Conservation (phyloP, 345 rosid genomes). For the Gossypioides kirkii region DNA sequence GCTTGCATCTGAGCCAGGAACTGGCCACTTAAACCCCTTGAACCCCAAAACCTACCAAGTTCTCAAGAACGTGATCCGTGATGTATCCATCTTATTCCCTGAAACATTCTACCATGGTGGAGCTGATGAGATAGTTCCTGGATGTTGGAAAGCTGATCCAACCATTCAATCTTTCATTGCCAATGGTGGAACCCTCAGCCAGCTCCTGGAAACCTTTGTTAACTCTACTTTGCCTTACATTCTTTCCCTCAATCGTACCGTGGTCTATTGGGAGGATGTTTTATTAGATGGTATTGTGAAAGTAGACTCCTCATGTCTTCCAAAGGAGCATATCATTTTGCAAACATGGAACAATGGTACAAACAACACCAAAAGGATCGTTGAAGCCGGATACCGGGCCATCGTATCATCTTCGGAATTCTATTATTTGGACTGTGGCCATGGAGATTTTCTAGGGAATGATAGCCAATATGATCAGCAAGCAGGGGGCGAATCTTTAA, state of each 20-base stretch:
- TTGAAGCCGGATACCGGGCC: conserved; percentile 61
- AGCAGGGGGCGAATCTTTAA: background rate
- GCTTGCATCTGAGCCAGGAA: conserved; percentile 76
- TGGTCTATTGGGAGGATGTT: conserved; percentile 84
- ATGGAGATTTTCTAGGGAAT: conserved; percentile 66
- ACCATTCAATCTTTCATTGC: conserved; percentile 51
- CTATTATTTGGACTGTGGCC: conserved; percentile 88
- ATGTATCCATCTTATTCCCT: conserved; percentile 48
- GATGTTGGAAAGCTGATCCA: conserved; percentile 80
- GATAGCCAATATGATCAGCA: conserved; percentile 57
- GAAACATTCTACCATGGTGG: conserved; percentile 74
- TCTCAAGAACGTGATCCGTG: conserved; percentile 52
- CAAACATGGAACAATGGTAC: conserved; percentile 85
- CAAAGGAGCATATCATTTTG: conserved; percentile 55
- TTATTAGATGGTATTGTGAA: conserved; percentile 46
- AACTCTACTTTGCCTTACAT: conserved; percentile 58
- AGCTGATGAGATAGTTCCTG: conserved; percentile 67
- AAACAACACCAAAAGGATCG: conserved; percentile 58
- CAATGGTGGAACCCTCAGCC: conserved; percentile 55
- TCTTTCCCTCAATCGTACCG: conserved; percentile 62
- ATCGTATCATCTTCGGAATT: conserved; percentile 81
- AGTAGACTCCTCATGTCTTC: conserved; percentile 44
- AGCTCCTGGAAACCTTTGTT: conserved; percentile 60
- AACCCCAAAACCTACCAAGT: conserved; percentile 67
- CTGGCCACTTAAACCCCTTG: conserved; percentile 84